These are phyloP conservation scores for Atkinsonella hypoxylon DNA, from an alignment of 2,329 filamentous ascomycete species.

Conservation along the genomic window DNA sequence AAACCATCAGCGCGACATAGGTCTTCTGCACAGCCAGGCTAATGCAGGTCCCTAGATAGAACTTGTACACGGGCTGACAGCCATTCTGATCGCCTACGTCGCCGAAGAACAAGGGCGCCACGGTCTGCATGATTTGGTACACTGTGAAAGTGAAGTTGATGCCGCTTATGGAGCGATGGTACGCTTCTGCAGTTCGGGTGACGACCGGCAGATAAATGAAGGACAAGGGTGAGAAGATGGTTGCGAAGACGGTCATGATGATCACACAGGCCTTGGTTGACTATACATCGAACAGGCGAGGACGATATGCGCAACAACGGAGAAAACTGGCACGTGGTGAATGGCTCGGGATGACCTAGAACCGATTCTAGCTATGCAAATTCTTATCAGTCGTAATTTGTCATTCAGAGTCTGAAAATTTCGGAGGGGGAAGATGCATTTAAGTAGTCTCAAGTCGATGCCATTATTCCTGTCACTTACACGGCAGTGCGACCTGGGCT, in stretches of 20 bases:
- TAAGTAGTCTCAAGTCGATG: no score
- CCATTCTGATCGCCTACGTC: constrained; percentile 36
- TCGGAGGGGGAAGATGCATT: no score
- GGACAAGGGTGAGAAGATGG: constrained; percentile 20
- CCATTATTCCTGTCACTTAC: no score
- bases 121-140: constrained; percentile 38
- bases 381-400: no score
- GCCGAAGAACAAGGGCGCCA: constrained; percentile 38
- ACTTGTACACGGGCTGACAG: constrained; percentile 33
- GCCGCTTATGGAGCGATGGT: constrained; percentile 19
- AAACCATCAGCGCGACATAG: constrained; percentile 31
- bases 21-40: constrained; percentile 30
- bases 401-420: no score
- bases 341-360: no score
- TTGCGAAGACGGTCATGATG: constrained; percentile 16
- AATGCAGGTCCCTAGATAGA: constrained; percentile 34
- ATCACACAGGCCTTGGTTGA: constrained; percentile 17
- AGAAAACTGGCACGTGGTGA: no score
- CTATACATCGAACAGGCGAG: constrained; percentile 14
- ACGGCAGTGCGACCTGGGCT: no score
- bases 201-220: constrained; percentile 35
- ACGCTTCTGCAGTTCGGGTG: constrained; percentile 26
- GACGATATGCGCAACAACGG: no score
- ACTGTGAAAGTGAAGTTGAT: constrained; percentile 31
- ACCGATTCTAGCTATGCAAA: no score